Conservation (phyloP, 2,329 filamentous ascomycete genomes). For the Trichoderma sp. region DNA sequence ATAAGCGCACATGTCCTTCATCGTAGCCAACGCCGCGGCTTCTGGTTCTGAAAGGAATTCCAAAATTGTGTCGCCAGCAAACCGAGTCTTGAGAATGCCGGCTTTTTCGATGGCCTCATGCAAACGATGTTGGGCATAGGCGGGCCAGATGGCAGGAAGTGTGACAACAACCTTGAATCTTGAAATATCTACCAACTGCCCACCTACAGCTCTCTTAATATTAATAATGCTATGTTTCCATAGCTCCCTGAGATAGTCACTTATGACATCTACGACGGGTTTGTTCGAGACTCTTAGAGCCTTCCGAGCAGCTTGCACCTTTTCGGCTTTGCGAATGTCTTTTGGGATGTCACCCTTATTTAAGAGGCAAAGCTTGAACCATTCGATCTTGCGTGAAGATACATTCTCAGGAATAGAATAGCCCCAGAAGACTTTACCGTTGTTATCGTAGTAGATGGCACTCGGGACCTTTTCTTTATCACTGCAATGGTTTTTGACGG, state of each 20-base stretch:
- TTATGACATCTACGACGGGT: conserved; percentile 29
- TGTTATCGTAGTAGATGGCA: conserved; percentile 24
- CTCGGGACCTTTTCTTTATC: conserved; percentile 36
- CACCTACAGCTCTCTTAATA: conserved; percentile 29
- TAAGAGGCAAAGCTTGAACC: conserved; percentile 43
- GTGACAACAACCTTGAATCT: conserved; percentile 41
- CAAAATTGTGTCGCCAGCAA: conserved; percentile 32
- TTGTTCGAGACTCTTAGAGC: conserved; percentile 21
- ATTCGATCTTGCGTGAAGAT: conserved; percentile 28
- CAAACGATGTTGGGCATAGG: conserved; percentile 38
- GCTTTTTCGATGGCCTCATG: conserved; percentile 32
- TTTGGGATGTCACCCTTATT: conserved; percentile 30
- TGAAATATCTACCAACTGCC: conserved; percentile 23
- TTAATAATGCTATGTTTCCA: conserved; percentile 32
- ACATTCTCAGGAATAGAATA: conserved; percentile 28
- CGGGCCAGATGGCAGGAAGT: conserved; percentile 45
- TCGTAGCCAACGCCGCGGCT: conserved; percentile 40
- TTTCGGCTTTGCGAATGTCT: conserved; percentile 23
- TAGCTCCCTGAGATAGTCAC: conserved; percentile 32
- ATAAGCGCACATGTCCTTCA: conserved; percentile 28
- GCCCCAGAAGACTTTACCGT: conserved; percentile 28
- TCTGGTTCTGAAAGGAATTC: conserved; percentile 43
- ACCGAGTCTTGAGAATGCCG: conserved; percentile 34
- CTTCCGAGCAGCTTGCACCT: conserved; percentile 23
- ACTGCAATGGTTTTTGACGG: conserved; percentile 20